A percentile compares a stretch with the other conserved stretches of the same genome.
Evolutionary conservation across 129 eudicot species (phyloP).

Genomic region (Chrysanthemum seticuspe): DNA sequence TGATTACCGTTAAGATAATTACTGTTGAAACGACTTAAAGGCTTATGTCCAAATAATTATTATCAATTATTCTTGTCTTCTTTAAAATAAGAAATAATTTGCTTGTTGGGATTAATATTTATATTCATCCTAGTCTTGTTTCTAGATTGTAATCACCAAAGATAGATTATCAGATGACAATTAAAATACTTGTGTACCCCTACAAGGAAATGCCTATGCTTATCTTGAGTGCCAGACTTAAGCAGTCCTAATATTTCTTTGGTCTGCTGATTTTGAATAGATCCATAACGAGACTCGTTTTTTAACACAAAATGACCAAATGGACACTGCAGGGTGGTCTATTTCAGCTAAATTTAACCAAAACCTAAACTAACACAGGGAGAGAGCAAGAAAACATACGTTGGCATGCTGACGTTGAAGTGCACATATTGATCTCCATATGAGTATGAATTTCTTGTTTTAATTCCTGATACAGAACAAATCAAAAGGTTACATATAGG

Average conservation of each 20-base stretch:
- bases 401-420: slow-evolving; percentile 90
- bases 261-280: too few relatives aligned
- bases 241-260: too few relatives aligned
- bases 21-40: neutral
- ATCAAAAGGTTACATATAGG: neutral
- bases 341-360: too few relatives aligned
- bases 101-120: neutral
- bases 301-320: too few relatives aligned
- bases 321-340: too few relatives aligned
- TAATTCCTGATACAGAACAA: slow-evolving; percentile 58
- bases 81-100: neutral
- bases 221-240: too few relatives aligned
- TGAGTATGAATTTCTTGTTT: slow-evolving; percentile 58
- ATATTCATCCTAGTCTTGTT: neutral
- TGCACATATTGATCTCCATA: slow-evolving; percentile 89
- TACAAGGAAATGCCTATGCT: too few relatives aligned
- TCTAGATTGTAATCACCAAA: neutral
- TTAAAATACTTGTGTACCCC: neutral
- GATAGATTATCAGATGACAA: neutral
- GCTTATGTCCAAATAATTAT: neutral
- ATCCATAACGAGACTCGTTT: too few relatives aligned
- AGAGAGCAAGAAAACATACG: slow-evolving; percentile 46
- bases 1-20: neutral
- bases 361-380: neutral
- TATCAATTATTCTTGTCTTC: neutral